Percentiles rank a stretch among this genome's conserved stretches.
These are phyloP conservation scores for Wickerhamiella kurtzmanii DNA, from an alignment of 805 yeast genomes.

Conservation along the genomic window DNA sequence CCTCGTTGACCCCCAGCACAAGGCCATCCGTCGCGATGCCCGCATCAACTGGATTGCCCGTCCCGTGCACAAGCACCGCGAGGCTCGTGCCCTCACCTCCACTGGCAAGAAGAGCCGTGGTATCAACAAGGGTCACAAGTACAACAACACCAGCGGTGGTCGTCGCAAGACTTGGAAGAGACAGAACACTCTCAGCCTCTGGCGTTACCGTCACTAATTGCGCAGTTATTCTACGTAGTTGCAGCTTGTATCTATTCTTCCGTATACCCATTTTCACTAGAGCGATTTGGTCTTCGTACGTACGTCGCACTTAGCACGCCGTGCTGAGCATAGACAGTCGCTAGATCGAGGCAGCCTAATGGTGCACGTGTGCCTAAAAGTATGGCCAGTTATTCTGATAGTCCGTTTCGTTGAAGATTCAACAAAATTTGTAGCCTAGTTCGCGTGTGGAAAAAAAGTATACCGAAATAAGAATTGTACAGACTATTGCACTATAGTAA, in stretches of 20 bases:
- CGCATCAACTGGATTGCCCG: conserved; percentile 98
- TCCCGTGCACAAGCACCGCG: conserved; percentile 99
- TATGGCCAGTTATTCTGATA: too few relatives aligned
- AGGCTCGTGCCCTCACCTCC: conserved; percentile 96
- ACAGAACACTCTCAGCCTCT: conserved; percentile 94
- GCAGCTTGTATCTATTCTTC: background rate
- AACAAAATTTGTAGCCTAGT: too few relatives aligned
- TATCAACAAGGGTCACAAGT: conserved; percentile 99
- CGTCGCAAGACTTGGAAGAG: conserved; percentile 99
- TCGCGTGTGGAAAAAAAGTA: background rate
- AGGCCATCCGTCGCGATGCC: conserved; percentile 97
- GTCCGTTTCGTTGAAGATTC: too few relatives aligned
- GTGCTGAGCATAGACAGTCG: too few relatives aligned
- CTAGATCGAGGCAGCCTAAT: too few relatives aligned
- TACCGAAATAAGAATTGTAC: too few relatives aligned
- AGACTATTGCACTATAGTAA: background rate
- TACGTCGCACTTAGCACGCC: too few relatives aligned
- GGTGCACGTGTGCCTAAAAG: too few relatives aligned
- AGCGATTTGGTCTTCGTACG: too few relatives aligned
- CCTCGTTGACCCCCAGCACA: conserved; percentile 93
- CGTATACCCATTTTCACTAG: background rate
- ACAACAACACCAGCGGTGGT: conserved; percentile 96
- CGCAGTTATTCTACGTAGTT: background rate
- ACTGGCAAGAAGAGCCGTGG: conserved; percentile 99
- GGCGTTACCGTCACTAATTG: conserved; percentile 85